Base-by-base conservation (phyloP, 1,139 yeast genomes). In the Diutina pseudorugosa region DNA sequence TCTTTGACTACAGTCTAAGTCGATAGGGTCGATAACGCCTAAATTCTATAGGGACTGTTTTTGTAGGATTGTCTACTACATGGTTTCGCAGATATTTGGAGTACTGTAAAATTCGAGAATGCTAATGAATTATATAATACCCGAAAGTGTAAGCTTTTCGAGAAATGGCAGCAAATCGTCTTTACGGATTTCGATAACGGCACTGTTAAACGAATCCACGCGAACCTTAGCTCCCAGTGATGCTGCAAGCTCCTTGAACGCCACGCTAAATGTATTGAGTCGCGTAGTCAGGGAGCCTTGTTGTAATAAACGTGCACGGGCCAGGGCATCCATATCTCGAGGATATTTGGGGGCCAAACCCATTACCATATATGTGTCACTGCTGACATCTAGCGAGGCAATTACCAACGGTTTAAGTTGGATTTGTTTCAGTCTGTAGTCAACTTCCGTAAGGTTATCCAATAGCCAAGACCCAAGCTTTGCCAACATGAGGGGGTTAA, bases 191-290 rank as follows among this genome's bases (percentile, higher is more conserved):
- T 93, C 98, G 48, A 94, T 89, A 41, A 93, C 88, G 2, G 97
- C 83, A 57, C 95, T 87, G 62, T 93, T 98, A 67, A 93, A 93
- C 60, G 95, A 89, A 65, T 94, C 98, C 56, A 93, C 85, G 61
- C 94, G 77, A 40, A 90, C 91, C 59, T 87, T 83, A 5, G 98
- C 97, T 43, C 91, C 93, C 14, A 95, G 85, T 11, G 80, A 77
- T 51, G 74, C 76, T 1, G 96, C 94, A 44, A 90, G 85, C 58
- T 85, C 86, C 63, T 88, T 96, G 65, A 93, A 93, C 42, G 95
- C 95, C 54, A 85, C 80, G 51, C 96, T 91, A 63, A 93, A 93
- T 20, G 89, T 83, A 63, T 93, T 93, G 52, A 85, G 68, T 52
- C 78, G 59, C 23, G 77, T 69, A 18, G 73, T 71, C 3, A 65